phyloP scores from a whole-genome alignment of 805 yeast species.

The Candida ulmi region DNA sequence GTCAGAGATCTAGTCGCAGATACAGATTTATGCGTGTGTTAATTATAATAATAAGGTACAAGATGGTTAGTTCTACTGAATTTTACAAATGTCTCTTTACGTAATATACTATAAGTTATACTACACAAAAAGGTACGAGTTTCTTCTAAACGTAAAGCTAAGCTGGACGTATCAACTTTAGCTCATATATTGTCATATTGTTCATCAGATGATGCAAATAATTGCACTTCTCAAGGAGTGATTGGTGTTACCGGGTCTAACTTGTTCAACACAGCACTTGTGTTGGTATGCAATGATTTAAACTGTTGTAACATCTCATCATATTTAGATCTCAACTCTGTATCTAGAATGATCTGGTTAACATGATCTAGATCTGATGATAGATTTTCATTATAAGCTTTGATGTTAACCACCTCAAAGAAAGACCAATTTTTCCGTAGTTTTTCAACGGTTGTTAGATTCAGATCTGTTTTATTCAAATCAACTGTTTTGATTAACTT shows the following conservation, averaged over 20 bases:
- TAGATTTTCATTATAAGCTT: constrained; percentile 10
- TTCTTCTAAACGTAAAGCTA: too few species aligned
- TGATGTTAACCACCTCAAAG: constrained; percentile 28
- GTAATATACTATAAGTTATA: too few species aligned
- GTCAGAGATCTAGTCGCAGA: too few species aligned
- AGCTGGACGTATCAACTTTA: too few species aligned
- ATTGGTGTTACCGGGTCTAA: constrained; percentile 4
- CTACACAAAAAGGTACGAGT: too few species aligned
- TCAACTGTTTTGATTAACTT: constrained; percentile 15
- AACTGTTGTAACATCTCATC: constrained; percentile 9
- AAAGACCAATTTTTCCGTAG: constrained; percentile 34
- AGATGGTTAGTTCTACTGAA: too few species aligned
- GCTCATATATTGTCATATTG: too few species aligned
- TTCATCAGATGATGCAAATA: too few species aligned
- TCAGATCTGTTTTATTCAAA: constrained; percentile 21
- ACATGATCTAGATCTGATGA: constrained; percentile 7
- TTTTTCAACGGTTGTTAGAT: constrained; percentile 25
- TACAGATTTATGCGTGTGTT: too few species aligned
- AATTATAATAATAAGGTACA: too few species aligned
- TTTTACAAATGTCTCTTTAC: too few species aligned
- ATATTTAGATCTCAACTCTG: constrained; percentile 10
- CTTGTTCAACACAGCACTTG: constrained; percentile 1
- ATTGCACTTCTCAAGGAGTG: too few species aligned
- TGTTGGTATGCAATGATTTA: constrained; percentile 1
- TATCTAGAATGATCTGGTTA: constrained; percentile 17